Evolutionary conservation across 176 grass and related monocot species (phyloP).

Genomic region (Cymbopogon citratus): DNA sequence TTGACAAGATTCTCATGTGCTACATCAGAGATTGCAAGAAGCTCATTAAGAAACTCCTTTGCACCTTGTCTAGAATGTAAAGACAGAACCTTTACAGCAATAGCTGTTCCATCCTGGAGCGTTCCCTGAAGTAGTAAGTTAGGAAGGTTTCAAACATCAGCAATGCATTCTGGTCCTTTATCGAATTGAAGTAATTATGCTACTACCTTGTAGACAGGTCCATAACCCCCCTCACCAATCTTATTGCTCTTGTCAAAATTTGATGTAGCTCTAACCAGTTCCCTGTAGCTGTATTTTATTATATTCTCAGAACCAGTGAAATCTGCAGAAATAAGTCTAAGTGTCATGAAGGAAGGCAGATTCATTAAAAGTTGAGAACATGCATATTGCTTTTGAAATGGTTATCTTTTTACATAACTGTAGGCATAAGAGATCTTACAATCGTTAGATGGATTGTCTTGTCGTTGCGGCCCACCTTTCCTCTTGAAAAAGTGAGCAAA

Average conservation of each 20-base stretch:
- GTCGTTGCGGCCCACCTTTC: neutral
- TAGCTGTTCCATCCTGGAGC: constrained; percentile 50
- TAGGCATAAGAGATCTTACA: constrained; percentile 24
- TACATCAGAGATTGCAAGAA: constrained; percentile 52
- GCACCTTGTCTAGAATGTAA: constrained; percentile 69
- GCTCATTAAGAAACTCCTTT: constrained; percentile 62
- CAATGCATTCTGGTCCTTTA: neutral
- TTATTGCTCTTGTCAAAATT: constrained; percentile 53
- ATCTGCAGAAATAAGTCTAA: constrained; percentile 32
- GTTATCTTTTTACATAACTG: neutral
- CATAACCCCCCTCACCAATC: constrained; percentile 78
- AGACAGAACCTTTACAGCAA: constrained; percentile 76
- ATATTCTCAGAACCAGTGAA: constrained; percentile 42
- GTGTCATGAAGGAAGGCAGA: constrained; percentile 8
- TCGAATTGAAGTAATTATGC: neutral
- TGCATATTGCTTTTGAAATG: neutral
- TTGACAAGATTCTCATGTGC: constrained; percentile 65
- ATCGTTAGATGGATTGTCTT: constrained; percentile 1
- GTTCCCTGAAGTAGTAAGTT: constrained; percentile 45
- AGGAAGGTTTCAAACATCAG: constrained; percentile 15
- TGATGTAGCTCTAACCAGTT: constrained; percentile 50
- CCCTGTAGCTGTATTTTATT: constrained; percentile 52
- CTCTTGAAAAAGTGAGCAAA: constrained; percentile 52
- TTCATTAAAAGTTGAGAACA: neutral
- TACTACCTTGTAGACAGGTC: constrained; percentile 68